Base-by-base conservation (phyloP, 371 early-diverging fungal species). In the Mucor circinelloides region DNA sequence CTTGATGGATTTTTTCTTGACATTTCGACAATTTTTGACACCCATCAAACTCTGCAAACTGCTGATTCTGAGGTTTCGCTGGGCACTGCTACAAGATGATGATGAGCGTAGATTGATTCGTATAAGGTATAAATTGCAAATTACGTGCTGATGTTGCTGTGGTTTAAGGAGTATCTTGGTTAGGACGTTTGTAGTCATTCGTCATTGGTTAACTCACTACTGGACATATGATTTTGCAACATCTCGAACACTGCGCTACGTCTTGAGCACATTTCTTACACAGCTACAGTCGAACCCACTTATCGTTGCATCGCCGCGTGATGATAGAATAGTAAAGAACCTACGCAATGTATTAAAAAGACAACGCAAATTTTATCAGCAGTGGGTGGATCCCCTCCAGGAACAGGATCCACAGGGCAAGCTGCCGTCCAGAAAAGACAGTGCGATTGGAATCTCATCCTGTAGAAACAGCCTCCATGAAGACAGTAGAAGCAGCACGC, bases 181-280 rank as follows among this genome's bases (percentile, higher is more conserved):
- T 59, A 84, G 85, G 63, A 80, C 85, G 3, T 84, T 84, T 76
- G 82, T 82, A 21, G 85, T 79, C 10, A 71, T 84, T 55, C 79
- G 85, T 28, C 73, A 82, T 66, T 84, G 85, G 85, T 60, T 84
- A 46, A 80, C 75, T 15, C 79, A 80, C 65, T 82, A 80, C 52
- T 84, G 80, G 79, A 55, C 67, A 7, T 72, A 76, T 38, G 85
- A 84, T 62, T 84, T 84, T 44, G 66, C 68, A 30, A 25, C 67
- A n/a, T 82, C 81, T 34, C 73, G 77, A 28, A 79, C 81, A 19
- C 65, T 84, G 8, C 69, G 85, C 25, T 84, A 80, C 55, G 79
- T 80, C 69, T 73, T 82, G 13, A 76, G 74, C 13, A 84, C 80
- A 13, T 84, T 82, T 60, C 58, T 84, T 7, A 75, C 79, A 1